These are phyloP conservation scores for Candida jianshihensis DNA, from an alignment of 805 yeast genomes.

Conservation along the genomic window DNA sequence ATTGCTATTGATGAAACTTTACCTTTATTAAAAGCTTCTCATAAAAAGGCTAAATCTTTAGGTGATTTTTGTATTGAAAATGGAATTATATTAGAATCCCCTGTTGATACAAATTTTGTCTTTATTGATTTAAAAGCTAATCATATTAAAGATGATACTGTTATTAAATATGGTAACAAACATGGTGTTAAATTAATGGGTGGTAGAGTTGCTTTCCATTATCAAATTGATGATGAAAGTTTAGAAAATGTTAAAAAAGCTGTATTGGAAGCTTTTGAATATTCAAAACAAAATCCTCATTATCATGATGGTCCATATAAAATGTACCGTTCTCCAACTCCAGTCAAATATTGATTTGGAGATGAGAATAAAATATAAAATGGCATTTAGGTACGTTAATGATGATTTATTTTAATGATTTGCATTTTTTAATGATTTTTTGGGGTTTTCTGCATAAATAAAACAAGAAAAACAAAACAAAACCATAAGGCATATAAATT, in stretches of 20 bases:
- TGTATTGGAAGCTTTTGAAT: slow-evolving; percentile 47
- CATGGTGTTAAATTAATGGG: slow-evolving; percentile 61
- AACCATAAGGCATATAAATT: slow-evolving; percentile 1
- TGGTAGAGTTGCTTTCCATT: slow-evolving; percentile 76
- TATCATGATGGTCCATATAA: slow-evolving; percentile 40
- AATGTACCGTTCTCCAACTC: slow-evolving; percentile 36
- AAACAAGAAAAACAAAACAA: no score
- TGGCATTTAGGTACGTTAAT: slow-evolving; percentile 20
- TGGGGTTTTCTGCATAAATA: slow-evolving; percentile 7
- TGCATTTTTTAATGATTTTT: slow-evolving; percentile 8
- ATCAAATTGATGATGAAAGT: slow-evolving; percentile 50
- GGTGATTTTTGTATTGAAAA: slow-evolving; percentile 45
- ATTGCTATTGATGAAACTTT: slow-evolving; percentile 68
- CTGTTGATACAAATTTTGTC: slow-evolving; percentile 80
- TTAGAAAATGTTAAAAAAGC: slow-evolving; percentile 52
- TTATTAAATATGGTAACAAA: slow-evolving; percentile 49
- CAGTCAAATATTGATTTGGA: slow-evolving; percentile 21
- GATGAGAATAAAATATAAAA: slow-evolving; percentile 9
- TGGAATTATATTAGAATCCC: slow-evolving; percentile 58
- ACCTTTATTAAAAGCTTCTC: slow-evolving; percentile 40
- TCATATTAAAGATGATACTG: slow-evolving; percentile 47
- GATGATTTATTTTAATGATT: slow-evolving; percentile 4
- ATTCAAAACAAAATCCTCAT: slow-evolving; percentile 47
- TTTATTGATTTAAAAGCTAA: slow-evolving; percentile 48
- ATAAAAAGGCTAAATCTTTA: slow-evolving; percentile 41